Evolutionary conservation across 345 rosid genomes (phyloP).

Genomic region (Heritiera fomes): DNA sequence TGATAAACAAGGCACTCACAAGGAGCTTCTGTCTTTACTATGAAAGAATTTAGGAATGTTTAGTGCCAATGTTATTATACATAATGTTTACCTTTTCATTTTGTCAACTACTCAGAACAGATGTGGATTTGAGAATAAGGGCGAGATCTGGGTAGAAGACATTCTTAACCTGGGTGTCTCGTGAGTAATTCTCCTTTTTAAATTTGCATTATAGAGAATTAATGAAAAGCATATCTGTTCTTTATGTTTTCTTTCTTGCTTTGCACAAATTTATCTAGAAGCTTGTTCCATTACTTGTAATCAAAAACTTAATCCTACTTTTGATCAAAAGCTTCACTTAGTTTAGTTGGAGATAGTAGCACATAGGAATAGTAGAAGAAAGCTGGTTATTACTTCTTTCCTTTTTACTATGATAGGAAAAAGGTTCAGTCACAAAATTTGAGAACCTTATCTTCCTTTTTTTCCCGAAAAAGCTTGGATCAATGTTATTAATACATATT

Average conservation of each 20-base stretch:
- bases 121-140: slow-evolving; percentile 89
- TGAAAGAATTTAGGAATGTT: not conserved
- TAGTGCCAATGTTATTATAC: not conserved
- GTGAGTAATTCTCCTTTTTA: slow-evolving; percentile 56
- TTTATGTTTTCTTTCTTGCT: not conserved
- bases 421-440: not conserved
- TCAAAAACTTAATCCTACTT: not conserved
- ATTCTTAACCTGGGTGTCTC: slow-evolving; percentile 91
- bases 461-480: not conserved
- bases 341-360: not conserved
- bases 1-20: not conserved
- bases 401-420: not conserved
- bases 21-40: not conserved
- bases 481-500: not conserved
- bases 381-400: not conserved
- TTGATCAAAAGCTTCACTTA: not conserved
- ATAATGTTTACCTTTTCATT: not conserved
- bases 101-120: slow-evolving; percentile 62
- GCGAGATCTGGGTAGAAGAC: slow-evolving; percentile 92
- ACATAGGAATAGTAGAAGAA: not conserved
- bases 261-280: not conserved
- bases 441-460: not conserved
- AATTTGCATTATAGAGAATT: not conserved
- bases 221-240: not conserved
- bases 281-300: not conserved